Base-by-base conservation (phyloP, 768 basidiomycete species). In the Amanita jacksonii region DNA sequence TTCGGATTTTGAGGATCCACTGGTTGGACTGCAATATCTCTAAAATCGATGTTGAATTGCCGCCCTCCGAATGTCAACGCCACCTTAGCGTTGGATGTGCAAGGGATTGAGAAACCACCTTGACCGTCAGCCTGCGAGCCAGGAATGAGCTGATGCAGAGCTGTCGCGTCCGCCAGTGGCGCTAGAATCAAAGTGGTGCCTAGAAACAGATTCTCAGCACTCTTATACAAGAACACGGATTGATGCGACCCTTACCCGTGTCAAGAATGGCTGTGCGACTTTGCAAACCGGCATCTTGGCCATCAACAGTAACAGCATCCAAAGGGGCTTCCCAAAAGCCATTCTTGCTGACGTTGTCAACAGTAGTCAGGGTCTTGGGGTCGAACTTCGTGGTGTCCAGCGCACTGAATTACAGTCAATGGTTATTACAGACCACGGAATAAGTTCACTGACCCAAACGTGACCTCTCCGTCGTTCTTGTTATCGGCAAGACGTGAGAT, bases 301-400 rank as follows among this genome's bases (percentile, higher is more conserved):
- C 81, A 54, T 84, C 66, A 49, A 82, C 74, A 18, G 73, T 68
- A 41, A 81, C 65, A 10, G 67, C 67, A 47, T 75, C 73, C 58
- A 91, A 58, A 6, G 62, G 63, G 12, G 68, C 80, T 66, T 89
- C 84, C 90, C 89, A 92, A 68, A 90, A 92, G 30, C 87, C 86
- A 19, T 68, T 49, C 5, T 49, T 36, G 60, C 75, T 85, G 57
- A 85, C 74, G 52, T 86, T 88, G 42, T 60, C 52, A 40, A 88
- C 45, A 0, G 73, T 77, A 33, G 73, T 67, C 28, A 85, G 66
- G 2, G 84, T 79, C 13, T 53, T 47, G 5, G 68, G 44, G 51
- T 79, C 71, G 57, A 87, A 85, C 61, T 89, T 87, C 49, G 73
- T 66, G 7, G 63, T 9, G 61, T 91, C 85, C 25, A 88, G 69